Evolutionary conservation across 306 rosid species (phyloP).

Genomic region (Pyrus betulifolia): DNA sequence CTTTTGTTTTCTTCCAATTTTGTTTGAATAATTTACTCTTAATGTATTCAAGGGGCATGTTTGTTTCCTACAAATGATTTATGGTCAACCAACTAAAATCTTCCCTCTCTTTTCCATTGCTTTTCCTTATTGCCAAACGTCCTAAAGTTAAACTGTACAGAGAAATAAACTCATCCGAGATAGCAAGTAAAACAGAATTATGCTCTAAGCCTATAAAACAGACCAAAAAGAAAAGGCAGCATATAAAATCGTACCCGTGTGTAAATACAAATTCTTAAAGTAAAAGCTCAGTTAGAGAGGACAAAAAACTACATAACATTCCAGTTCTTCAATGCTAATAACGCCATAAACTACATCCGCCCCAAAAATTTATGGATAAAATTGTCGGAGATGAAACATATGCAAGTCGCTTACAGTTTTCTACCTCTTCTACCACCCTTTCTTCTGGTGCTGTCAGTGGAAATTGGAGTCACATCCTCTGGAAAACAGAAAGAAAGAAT

Average conservation of each 20-base stretch:
- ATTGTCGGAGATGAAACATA: not conserved
- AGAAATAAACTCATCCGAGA: not conserved
- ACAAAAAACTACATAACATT: no score
- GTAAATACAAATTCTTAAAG: not conserved
- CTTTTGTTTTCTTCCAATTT: not conserved
- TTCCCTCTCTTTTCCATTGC: not conserved
- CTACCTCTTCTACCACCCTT: constrained; percentile 87
- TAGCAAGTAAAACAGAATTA: not conserved
- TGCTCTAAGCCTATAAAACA: not conserved
- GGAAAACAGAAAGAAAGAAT: constrained; percentile 8
- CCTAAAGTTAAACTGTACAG: no score
- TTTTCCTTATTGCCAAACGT: no score
- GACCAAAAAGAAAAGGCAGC: not conserved
- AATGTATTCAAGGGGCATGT: not conserved
- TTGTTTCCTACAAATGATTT: not conserved
- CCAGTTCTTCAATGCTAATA: not conserved
- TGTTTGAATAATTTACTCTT: not conserved
- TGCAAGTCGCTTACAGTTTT: constrained; percentile 39
- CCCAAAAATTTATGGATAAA: not conserved
- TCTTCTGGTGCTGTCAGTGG: constrained; percentile 70
- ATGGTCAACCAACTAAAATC: not conserved
- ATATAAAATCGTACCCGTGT: not conserved
- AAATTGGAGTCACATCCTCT: constrained; percentile 82
- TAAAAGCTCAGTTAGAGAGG: not conserved
- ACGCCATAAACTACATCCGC: not conserved